Base-by-base conservation (phyloP, 176 grass and related monocot species). In the Tillandsia fasciculata region DNA sequence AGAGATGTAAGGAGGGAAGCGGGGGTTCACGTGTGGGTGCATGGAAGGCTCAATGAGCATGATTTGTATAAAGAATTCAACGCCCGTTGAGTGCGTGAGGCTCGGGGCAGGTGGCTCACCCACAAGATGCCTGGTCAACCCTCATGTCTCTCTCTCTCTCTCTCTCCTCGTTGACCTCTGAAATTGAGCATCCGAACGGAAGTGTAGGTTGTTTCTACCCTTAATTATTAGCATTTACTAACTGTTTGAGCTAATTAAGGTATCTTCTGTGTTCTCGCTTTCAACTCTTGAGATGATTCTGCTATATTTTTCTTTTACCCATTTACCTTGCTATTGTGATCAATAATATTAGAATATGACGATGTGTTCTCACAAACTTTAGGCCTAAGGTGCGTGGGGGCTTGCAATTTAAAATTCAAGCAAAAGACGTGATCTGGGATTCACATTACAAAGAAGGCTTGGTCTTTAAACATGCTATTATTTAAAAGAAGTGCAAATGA, bases 61-160 rank as follows among this genome's bases (percentile, higher is more conserved):
- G 88, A 77, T 76, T 73, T 78, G 75, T 58, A 81, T 96, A 92
- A 85, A 96, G 81, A 92, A 92, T 96, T 92, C 93, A 96, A 90
- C 89, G 86, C 88, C 82, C 87, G 86, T 76, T 75, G 81, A 76
- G 78, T 23, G 92, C 88, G 84, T 96, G 92, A 92, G 53, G 18
- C 27, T 10, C 75, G 86, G 67, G 83, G 86, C 87, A 96, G 92
- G 89, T 96, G 86, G 92, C 81, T 78, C 92, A 96, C 74, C 88
- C 86, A 65, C 70, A 70, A 64, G 72, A 76, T 78, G 77, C 92
- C 86, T 70, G 81, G 92, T 96, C 88, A 96, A 91, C 80, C 64
- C 68, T 26, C 64, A 10, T 0, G 51, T 27, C 27, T 69, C 49
- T 64, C 77, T 64, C 48, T 66, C 77, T 65, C 67, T 52, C 76